Evolutionary conservation across 2,329 filamentous ascomycete genomes (phyloP).

Genomic region (Arachnopeziza araneosa): DNA sequence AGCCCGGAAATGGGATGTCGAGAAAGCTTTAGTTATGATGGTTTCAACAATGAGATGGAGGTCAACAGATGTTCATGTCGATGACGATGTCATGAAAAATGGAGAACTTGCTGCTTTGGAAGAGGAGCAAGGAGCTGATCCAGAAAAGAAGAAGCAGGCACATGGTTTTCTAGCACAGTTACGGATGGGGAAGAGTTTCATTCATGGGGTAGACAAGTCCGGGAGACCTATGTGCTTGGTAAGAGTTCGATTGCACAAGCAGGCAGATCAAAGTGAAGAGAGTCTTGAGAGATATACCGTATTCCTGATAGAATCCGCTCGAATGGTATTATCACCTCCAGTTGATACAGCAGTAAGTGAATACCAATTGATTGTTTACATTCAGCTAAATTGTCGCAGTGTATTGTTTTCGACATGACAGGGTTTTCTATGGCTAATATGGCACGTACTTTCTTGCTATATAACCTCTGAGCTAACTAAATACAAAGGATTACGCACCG

Average conservation of each 20-base stretch:
- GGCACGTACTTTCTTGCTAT: conserved; percentile 42
- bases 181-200: conserved; percentile 85
- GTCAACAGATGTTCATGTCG: conserved; percentile 74
- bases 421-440: conserved; percentile 92
- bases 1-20: conserved; percentile 92
- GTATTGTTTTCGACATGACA: conserved; percentile 93
- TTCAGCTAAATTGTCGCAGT: conserved; percentile 43
- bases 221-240: conserved; percentile 86
- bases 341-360: conserved; percentile 83
- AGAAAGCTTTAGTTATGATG: conserved; percentile 90
- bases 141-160: conserved; percentile 56
- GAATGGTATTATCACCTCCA: conserved; percentile 71
- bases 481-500: conserved; percentile 72
- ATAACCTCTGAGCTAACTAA: neutral
- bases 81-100: conserved; percentile 76
- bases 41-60: conserved; percentile 94
- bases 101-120: conserved; percentile 66
- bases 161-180: conserved; percentile 79
- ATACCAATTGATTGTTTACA: neutral
- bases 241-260: conserved; percentile 72
- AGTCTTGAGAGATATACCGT: conserved; percentile 86
- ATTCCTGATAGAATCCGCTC: conserved; percentile 89
- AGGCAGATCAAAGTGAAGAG: conserved; percentile 75
- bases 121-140: conserved; percentile 51
- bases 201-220: conserved; percentile 80